Evolutionary conservation across 78 protist genomes (phyloP), one percentile per base, ranked within the genome.

Genomic region (Dictyostelium brefeldianum): DNA sequence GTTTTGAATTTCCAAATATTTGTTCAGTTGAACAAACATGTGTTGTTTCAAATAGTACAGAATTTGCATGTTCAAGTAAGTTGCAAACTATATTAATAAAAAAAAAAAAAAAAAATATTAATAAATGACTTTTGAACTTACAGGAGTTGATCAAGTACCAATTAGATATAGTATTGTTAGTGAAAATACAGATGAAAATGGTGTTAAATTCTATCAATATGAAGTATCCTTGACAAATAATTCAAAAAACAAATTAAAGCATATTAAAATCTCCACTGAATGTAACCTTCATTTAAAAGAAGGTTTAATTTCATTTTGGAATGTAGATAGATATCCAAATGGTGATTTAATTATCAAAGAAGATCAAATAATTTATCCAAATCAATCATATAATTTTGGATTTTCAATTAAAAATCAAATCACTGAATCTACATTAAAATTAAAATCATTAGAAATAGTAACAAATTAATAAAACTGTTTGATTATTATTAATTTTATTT

Each of bases 321-420:
- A 74, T 48, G 14, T 74, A 48, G 80, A 74, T 74, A 65, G 74
- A 29, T 65, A 36, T 14, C 69, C 69, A 59, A 59, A 59, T 59
- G 69, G 69, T 59, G 69, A 59, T 59, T 59, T 59, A 59, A 59
- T 59, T 2, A 59, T 59, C 10, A 59, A 59, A 59, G 69, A 59
- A 59, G 69, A n/a, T 59, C 69, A 59, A 67, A 67, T 67, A 67
- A 67, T 67, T 31, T 31, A 67, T 31, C 41, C 41, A 29, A 67
- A 31, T 67, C 41, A 31, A 67, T 11, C 14, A 5, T 31, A 67
- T 67, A 67, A 31, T 31, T 67, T 25, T 31, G 41, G 47, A 31
- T 31, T 67, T 36, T 15, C 29, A 25, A 27, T 31, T 5, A 67
- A 27, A 31, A 67, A 67, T 36, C 18, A 67, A 67, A 31, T 67